phyloP scores from a whole-genome alignment of 345 rosid species.

The Camelina hispida region DNA sequence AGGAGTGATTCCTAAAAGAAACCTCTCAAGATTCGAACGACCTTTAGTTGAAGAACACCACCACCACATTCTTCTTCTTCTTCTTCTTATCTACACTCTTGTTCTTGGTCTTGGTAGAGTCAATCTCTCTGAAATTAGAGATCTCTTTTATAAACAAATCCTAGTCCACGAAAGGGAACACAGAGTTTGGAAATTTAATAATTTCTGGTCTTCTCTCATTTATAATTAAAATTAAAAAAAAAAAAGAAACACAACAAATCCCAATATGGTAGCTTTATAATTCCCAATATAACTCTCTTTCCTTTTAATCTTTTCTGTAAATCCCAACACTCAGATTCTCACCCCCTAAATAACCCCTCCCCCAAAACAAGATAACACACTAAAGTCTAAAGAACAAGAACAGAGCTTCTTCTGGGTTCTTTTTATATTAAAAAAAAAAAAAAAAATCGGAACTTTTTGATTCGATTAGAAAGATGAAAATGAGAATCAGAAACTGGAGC shows the following conservation, averaged over 20 bases:
- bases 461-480: not conserved
- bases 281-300: constrained; percentile 34
- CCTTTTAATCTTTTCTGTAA: constrained; percentile 22
- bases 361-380: not conserved
- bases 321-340: constrained; percentile 39
- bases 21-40: constrained; percentile 47
- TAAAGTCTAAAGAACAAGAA: constrained; percentile 15
- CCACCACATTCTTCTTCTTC: constrained; percentile 41
- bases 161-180: not conserved
- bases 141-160: constrained; percentile 15
- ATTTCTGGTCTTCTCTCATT: constrained; percentile 35
- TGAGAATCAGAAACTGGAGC: constrained; percentile 24
- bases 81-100: constrained; percentile 2
- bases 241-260: constrained; percentile 12
- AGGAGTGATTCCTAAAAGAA: constrained; percentile 46
- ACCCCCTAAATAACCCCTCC: not conserved
- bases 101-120: not conserved
- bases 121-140: constrained; percentile 14
- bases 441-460: constrained; percentile 20
- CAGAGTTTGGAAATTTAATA: constrained; percentile 21
- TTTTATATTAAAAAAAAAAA: not conserved
- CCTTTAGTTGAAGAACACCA: constrained; percentile 44
- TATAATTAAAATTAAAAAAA: too few species aligned
- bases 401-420: constrained; percentile 12
- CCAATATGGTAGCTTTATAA: constrained; percentile 40